phyloP scores from a whole-genome alignment of 345 rosid species.

The Hibiscus syriacus region DNA sequence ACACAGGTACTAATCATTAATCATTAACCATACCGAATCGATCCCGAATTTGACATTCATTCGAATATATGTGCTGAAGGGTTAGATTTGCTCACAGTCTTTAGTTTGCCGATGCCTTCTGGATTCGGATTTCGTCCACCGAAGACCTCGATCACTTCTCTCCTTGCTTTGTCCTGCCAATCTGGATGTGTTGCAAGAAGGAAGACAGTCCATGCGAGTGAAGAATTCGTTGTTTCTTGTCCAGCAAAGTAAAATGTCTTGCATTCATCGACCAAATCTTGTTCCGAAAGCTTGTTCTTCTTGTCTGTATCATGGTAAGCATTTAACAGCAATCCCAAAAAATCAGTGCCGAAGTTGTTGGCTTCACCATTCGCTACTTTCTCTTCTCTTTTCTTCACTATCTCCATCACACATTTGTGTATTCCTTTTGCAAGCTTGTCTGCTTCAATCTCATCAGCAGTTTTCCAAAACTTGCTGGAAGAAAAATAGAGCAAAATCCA shows the following conservation, averaged over 20 bases:
- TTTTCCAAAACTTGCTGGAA: neutral
- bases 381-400: slow-evolving; percentile 1
- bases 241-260: slow-evolving; percentile 34
- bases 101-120: neutral
- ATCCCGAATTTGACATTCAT: neutral
- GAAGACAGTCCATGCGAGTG: slow-evolving; percentile 30
- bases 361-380: neutral
- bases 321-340: slow-evolving; percentile 15
- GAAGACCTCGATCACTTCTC: slow-evolving; percentile 22
- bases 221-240: slow-evolving; percentile 26
- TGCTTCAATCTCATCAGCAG: neutral
- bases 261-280: slow-evolving; percentile 18
- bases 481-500: neutral
- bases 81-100: neutral
- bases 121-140: slow-evolving; percentile 22
- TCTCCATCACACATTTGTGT: neutral
- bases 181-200: slow-evolving; percentile 33
- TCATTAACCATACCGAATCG: neutral
- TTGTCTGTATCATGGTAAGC: neutral
- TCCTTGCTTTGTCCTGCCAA: slow-evolving; percentile 39
- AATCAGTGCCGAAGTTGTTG: slow-evolving; percentile 28
- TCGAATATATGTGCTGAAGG: neutral
- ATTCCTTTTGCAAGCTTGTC: neutral
- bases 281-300: neutral
- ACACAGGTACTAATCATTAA: too few relatives aligned